phyloP scores from a whole-genome alignment of 306 rosid species.

The Dicorynia guianensis region DNA sequence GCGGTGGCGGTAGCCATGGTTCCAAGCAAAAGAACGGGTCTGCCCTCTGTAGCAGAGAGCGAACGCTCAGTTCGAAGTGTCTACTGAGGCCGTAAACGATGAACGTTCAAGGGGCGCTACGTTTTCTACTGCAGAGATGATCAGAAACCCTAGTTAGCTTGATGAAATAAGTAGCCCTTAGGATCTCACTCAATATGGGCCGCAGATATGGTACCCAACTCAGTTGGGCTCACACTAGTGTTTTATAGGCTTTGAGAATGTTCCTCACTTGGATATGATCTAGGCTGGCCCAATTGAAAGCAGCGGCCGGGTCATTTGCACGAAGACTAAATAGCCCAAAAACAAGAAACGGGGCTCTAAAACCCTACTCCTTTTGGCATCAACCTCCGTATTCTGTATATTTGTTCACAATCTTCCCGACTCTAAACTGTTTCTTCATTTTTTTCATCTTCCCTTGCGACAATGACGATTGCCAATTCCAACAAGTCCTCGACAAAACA shows the following conservation, averaged over 20 bases:
- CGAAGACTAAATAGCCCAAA: no score
- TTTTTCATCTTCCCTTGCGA: constrained; percentile 22
- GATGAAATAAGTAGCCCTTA: not conserved
- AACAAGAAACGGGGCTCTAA: constrained; percentile 1
- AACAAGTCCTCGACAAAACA: constrained; percentile 46
- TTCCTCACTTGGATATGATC: not conserved
- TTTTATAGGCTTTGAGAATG: no score
- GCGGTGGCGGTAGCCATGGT: constrained; percentile 54
- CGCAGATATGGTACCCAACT: no score
- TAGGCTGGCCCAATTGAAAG: not conserved
- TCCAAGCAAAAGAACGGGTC: not conserved
- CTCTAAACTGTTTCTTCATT: not conserved
- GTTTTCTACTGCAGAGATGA: not conserved
- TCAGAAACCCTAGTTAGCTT: not conserved
- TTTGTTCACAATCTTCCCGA: not conserved
- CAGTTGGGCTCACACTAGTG: no score
- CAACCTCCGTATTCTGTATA: not conserved
- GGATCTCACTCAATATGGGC: no score
- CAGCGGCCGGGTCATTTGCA: no score
- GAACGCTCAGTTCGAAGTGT: no score
- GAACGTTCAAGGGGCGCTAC: not conserved
- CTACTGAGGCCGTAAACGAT: no score
- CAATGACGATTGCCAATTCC: constrained; percentile 65
- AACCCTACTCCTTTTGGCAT: constrained; percentile 42
- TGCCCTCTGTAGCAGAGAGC: not conserved